Evolutionary conservation across 75 land plant species (phyloP).

Genomic region (Cupressus sempervirens): DNA sequence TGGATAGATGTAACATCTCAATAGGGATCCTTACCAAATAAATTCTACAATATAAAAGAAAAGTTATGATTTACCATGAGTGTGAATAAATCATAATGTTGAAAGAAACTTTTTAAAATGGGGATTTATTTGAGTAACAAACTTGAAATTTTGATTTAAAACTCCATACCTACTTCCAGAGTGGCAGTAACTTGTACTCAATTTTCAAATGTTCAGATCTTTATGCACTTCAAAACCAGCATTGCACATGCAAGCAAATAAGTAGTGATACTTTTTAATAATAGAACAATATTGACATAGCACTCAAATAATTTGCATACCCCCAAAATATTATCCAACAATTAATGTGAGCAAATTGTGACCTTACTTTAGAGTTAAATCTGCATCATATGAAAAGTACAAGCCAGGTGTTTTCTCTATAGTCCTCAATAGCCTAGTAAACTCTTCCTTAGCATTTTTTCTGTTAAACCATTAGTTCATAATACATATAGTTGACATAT

Average conservation of each 20-base stretch:
- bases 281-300: neutral
- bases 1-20: no score
- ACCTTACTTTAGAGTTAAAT: constrained; percentile 75
- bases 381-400: constrained; percentile 85
- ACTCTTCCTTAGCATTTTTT: constrained; percentile 78
- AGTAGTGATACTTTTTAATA: neutral
- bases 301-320: neutral
- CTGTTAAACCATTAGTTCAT: no score
- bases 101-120: neutral
- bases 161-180: constrained; percentile 64
- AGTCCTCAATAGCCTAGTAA: constrained; percentile 52
- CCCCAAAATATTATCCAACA: neutral
- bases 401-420: constrained; percentile 76
- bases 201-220: constrained; percentile 42
- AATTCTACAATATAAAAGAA: no score
- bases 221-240: constrained; percentile 36
- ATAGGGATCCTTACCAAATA: neutral
- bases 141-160: neutral
- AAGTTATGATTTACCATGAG: neutral
- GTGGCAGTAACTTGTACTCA: constrained; percentile 63
- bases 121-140: neutral
- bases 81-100: neutral
- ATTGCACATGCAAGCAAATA: constrained; percentile 1
- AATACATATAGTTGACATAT: neutral
- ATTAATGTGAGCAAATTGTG: neutral